phyloP scores from a whole-genome alignment of 495 filamentous ascomycete species.

The Hyaloscypha bicolor region DNA sequence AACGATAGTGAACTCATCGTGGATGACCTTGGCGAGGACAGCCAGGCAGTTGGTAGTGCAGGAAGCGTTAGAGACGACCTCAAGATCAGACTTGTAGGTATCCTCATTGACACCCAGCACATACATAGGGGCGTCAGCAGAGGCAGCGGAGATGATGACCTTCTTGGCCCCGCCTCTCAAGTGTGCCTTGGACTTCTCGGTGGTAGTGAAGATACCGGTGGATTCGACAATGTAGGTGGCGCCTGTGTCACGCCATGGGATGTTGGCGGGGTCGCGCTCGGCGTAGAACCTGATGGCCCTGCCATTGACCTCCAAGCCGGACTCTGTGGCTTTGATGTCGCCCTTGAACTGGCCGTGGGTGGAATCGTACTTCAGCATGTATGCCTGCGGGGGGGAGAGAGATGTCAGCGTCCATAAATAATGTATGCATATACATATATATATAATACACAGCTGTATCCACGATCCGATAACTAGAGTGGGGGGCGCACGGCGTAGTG shows the following conservation, averaged over 20 bases:
- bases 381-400: conserved; percentile 59
- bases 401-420: conserved; percentile 18
- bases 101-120: conserved; percentile 99
- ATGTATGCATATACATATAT: conserved; percentile 4
- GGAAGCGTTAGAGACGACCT: conserved; percentile 97
- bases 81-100: conserved; percentile 81
- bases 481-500: conserved; percentile 9
- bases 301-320: conserved; percentile 83
- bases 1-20: conserved; percentile 96
- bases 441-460: conserved; percentile 16
- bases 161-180: conserved; percentile 99
- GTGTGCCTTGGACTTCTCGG: conserved; percentile 91
- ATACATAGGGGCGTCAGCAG: conserved; percentile 99
- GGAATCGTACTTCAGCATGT: conserved; percentile 99
- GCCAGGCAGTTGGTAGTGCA: conserved; percentile 99
- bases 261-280: conserved; percentile 85
- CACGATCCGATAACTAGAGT: neutral
- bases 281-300: conserved; percentile 93
- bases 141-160: conserved; percentile 99
- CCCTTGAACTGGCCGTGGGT: conserved; percentile 95
- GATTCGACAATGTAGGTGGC: conserved; percentile 96
- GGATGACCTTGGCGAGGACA: conserved; percentile 96
- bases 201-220: conserved; percentile 98
- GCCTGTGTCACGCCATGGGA: conserved; percentile 85
- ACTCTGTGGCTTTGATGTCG: conserved; percentile 69